A percentile compares a stretch with the other conserved stretches of the same genome.
These are phyloP conservation scores for Pseudomicrostroma phylloplanum DNA, from an alignment of 1,284 basidiomycete genomes.

Conservation along the genomic window DNA sequence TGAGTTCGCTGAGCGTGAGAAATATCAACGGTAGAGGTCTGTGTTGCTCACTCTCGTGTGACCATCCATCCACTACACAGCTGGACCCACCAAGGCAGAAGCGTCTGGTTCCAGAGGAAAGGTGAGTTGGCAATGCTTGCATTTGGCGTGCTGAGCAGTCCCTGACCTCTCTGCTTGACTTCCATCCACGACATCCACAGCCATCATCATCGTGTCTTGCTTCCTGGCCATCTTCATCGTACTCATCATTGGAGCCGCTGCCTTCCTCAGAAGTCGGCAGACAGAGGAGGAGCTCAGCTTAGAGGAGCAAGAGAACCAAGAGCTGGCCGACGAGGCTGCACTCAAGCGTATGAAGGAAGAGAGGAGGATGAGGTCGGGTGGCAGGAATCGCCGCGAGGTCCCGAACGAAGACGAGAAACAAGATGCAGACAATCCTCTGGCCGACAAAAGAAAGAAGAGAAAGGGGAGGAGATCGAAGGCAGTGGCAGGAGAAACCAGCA, in stretches of 20 bases:
- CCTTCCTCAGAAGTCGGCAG: conserved; percentile 42
- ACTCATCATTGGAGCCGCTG: conserved; percentile 44
- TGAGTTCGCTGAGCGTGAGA: neutral
- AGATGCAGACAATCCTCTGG: neutral
- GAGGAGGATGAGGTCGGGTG: conserved; percentile 21
- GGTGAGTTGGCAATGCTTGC: neutral
- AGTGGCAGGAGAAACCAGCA: conserved; percentile 12
- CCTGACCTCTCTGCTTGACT: neutral
- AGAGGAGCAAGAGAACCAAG: conserved; percentile 25
- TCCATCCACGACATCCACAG: conserved; percentile 5
- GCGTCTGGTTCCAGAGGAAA: conserved; percentile 7
- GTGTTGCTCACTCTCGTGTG: neutral
- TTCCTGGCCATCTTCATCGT: conserved; percentile 50
- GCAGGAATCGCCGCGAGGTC: neutral
- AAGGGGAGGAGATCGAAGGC: conserved; percentile 1
- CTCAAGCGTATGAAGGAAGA: conserved; percentile 23
- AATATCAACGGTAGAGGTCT: no score
- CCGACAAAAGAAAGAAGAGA: conserved; percentile 5
- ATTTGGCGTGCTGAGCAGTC: neutral
- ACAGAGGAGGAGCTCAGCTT: conserved; percentile 9
- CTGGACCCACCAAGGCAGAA: conserved; percentile 2
- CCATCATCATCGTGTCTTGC: conserved; percentile 46
- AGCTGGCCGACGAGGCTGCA: conserved; percentile 25
- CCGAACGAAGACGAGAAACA: conserved; percentile 10
- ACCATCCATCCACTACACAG: neutral